Base-by-base conservation (phyloP, 2,329 filamentous ascomycete genomes). In the Curvularia sp. region DNA sequence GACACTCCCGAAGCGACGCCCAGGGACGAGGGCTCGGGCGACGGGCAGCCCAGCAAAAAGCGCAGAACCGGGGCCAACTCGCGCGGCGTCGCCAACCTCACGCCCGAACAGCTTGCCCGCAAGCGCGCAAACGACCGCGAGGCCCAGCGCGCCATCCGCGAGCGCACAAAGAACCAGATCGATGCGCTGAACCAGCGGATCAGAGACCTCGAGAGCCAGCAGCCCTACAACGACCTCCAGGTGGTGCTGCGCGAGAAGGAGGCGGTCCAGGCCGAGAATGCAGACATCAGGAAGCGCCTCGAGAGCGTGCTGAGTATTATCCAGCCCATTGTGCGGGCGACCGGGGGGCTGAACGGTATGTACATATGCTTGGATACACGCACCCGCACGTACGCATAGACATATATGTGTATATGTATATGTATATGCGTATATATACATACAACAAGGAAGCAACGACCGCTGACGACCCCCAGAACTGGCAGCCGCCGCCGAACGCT, bases 121-220 rank as follows among this genome's bases (percentile, higher is more conserved):
- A 97, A 97, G 81, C 85, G 93, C 64, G 91, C 92, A 71, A 97
- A 97, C 84, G 92, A 96, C 74, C 88, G 92, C 57, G 91, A 96
- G 76, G 92, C 92, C 28, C 92, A 96, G 75, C 86, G 92, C 48
- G 91, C 91, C 38, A 95, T 96, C 59, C 85, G 92, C 41, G 90
- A 94, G 79, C 86, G 92, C 54, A 95, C 91, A 27, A 92, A 89
- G 78, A 86, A 87, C 57, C 89, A 91, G 75, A 95, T 95, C 66
- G 90, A 94, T 73, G 80, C 79, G 6, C 81, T 95, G 58, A 90
- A 95, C 75, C 83, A 82, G 59, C 84, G 86, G 61, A 93, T 96
- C 60, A 82, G 85, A 54, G 90, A 94, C 61, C 83, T 96, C 65
- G 91, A 90, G 56, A 89, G 85, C 56, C 89, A 92, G 78, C 88